Conservation (phyloP, 73 alveolate species). For the Paramecium sexaurelia region DNA sequence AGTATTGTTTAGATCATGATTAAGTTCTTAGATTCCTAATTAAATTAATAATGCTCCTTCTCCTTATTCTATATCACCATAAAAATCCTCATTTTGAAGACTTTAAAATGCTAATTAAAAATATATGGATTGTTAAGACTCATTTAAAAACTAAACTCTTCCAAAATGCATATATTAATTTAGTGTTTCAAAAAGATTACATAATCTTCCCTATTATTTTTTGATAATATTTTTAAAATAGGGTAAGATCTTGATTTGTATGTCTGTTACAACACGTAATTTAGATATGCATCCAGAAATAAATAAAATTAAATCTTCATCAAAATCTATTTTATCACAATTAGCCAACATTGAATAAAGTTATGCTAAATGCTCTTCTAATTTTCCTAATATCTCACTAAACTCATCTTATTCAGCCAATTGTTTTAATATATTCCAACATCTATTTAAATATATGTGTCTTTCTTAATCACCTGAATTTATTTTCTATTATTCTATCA, state of each 20-base stretch:
- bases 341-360: slow-evolving; percentile 70
- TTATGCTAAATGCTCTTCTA: slow-evolving; percentile 70
- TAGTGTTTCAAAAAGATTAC: not conserved
- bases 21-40: slow-evolving; percentile 16
- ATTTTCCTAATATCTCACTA: slow-evolving; percentile 55
- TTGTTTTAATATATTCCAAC: slow-evolving; percentile 78
- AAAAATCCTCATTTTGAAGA: not conserved
- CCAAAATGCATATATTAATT: slow-evolving; percentile 31
- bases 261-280: slow-evolving; percentile 30
- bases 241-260: slow-evolving; percentile 28
- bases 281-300: slow-evolving; percentile 70
- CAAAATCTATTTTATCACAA: slow-evolving; percentile 70
- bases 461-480: slow-evolving; percentile 63
- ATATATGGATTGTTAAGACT: not conserved
- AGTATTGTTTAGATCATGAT: not conserved
- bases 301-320: slow-evolving; percentile 77
- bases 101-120: not conserved
- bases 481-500: slow-evolving; percentile 17
- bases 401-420: slow-evolving; percentile 65
- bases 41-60: slow-evolving; percentile 28
- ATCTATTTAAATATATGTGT: slow-evolving; percentile 70
- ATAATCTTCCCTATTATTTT: not conserved
- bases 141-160: not conserved
- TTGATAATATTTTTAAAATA: slow-evolving; percentile 25
- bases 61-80: slow-evolving; percentile 3